Base-by-base conservation (phyloP, 2,329 filamentous ascomycete species). In the Lachnellula arida region DNA sequence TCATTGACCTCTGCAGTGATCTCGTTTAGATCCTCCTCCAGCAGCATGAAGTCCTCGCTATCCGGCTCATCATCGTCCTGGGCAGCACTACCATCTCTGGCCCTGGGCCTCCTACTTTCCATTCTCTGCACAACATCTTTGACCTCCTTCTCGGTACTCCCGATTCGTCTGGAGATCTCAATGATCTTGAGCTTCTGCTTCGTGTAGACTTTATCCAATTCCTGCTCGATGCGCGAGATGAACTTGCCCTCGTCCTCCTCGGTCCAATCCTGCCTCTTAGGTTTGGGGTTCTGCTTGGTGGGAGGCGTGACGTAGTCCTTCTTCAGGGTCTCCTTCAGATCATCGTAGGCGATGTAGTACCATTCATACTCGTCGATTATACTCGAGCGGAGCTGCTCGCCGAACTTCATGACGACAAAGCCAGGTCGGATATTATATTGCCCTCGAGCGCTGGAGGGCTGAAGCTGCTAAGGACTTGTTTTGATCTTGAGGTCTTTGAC, bases 1-100 rank as follows among this genome's bases (percentile, higher is more conserved):
- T 99, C 94, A 74, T 99, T 93, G 22, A 99, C 94, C 69, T 99
- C 93, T 65, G 94, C 94, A 71, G 99, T 99, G 69, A 99, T 92
- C 72, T 99, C 94, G 74, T 91, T 96, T 68, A 99, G 76, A 68
- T 96, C 91, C 71, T 96, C 89, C 76, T 99, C 94, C 34, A 97
- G 81, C 66, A 96, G 76, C 77, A 95, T 84, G 68, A 97, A 97
- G 71, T 97, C 93, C 63, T 97, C 92, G 72, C 97, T 94, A 22
- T 84, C 85, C 0, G 90, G 88, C 1, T 78, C 78, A 47, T 80
- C 79, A 63, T 81, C 65, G 57, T 59, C 64, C 32, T 77, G 59
- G 23, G n/a, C 57, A 42, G 23, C 55, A 42, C 34, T 56, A 14
- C 60, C 61, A 46, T 64, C 60, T 57, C 61, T 62, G 32, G 58